Evolutionary conservation across 352 stramenopile species (phyloP).

Genomic region (Globisporangium lucens): DNA sequence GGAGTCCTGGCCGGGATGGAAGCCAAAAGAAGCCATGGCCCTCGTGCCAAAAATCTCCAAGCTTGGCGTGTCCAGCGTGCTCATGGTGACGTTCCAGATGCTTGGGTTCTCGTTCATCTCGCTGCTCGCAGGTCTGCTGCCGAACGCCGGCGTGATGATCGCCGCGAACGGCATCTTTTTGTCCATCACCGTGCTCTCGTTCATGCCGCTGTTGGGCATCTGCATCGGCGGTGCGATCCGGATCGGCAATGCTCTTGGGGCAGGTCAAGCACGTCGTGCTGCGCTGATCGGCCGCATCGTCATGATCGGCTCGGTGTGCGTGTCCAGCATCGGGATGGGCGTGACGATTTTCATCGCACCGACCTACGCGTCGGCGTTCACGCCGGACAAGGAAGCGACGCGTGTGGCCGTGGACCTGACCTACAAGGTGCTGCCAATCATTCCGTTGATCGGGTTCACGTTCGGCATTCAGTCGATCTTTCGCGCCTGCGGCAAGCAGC

Average conservation of each 20-base stretch:
- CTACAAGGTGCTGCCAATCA: neutral
- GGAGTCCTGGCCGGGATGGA: conserved; percentile 16
- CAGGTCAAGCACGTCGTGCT: conserved; percentile 18
- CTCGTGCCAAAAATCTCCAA: conserved; percentile 18
- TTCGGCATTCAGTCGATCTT: neutral
- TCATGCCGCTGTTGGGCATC: conserved; percentile 23
- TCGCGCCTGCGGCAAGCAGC: neutral
- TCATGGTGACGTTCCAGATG: conserved; percentile 20
- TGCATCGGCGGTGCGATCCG: conserved; percentile 23
- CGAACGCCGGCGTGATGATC: conserved; percentile 22
- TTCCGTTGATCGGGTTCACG: neutral
- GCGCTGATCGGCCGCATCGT: conserved; percentile 14
- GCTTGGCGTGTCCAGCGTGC: conserved; percentile 19
- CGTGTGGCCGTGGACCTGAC: neutral
- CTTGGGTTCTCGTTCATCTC: conserved; percentile 18
- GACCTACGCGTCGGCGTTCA: conserved; percentile 16
- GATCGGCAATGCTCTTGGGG: conserved; percentile 25
- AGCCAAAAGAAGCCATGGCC: conserved; percentile 17
- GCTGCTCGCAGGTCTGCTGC: conserved; percentile 20
- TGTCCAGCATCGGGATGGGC: conserved; percentile 5
- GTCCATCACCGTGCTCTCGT: conserved; percentile 21
- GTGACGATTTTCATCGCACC: neutral
- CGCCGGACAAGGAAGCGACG: neutral
- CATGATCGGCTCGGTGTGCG: conserved; percentile 2
- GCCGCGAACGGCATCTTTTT: conserved; percentile 24